Base-by-base conservation (phyloP, 768 basidiomycete genomes). In the Leccinum sublutescens region DNA sequence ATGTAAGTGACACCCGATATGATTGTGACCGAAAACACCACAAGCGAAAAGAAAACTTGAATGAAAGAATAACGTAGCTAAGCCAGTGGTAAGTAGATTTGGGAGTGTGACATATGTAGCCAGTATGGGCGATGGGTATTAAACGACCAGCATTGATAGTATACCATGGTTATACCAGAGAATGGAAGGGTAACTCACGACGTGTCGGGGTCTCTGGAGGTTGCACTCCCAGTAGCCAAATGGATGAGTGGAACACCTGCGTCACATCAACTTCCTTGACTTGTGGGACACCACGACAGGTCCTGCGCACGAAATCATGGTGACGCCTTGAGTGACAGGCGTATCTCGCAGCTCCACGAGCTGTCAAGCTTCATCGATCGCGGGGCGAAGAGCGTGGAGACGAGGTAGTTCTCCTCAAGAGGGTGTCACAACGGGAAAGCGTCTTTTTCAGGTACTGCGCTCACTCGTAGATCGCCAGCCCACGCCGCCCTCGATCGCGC, bases 401-500 rank as follows among this genome's bases (percentile, higher is more conserved):
- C 29, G 68, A 48, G 5, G 38, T 64, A 2, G 43, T 43, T 52
- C 68, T 63, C 59, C 68, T 71, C 54, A 21, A 58, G 45, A 45
- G 56, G 38, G 45, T 29, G 62, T 63, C 23, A 62, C 38, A 61
- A 61, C 27, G 17, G 25, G 58, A 60, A 60, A 43, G 25, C 15
- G 25, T 49, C 53, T 31, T 40, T 19, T 36, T 17, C 47, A 38
- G 59, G 47, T 33, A 62, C 25, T 34, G 56, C 4, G 64, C 66
- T 71, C 59, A 71, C 64, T 72, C 68, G 34, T 64, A 64, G 49
- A 62, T 33, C n/a, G 60, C 49, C 52, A 54, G 49, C 50, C 59
- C 64, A 47, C 64, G 65, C 54, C 59, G 62, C 25, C 69, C 64
- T 53, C 69, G 61, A 5, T 76, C 73, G 43, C 72, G 68, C 72